Percentiles rank a stretch among this genome's conserved stretches.
phyloP scores from a whole-genome alignment of 2,329 filamentous ascomycete species.

The Coleophoma crateriformis region DNA sequence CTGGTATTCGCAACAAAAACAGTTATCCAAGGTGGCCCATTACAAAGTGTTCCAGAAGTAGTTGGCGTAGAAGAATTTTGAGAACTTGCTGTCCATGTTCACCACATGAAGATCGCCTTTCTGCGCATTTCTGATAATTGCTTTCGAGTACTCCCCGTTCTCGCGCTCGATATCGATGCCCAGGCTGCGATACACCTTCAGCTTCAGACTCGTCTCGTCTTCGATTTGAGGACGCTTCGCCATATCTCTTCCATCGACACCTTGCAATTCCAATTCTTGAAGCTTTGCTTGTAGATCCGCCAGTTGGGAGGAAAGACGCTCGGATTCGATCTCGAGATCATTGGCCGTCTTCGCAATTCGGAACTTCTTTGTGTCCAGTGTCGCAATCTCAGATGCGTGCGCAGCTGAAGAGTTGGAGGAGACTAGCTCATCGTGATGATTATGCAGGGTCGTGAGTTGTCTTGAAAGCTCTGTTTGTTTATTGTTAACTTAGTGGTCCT shows the following conservation, averaged over 20 bases:
- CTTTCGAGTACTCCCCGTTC: conserved; percentile 78
- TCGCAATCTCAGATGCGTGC: conserved; percentile 79
- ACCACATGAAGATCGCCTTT: conserved; percentile 94
- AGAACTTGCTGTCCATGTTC: conserved; percentile 90
- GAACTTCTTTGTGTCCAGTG: conserved; percentile 90
- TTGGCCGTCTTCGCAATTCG: conserved; percentile 85
- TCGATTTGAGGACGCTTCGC: conserved; percentile 42
- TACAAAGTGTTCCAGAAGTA: conserved; percentile 92
- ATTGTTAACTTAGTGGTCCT: conserved; percentile 2
- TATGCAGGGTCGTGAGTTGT: conserved; percentile 66
- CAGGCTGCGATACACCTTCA: conserved; percentile 86
- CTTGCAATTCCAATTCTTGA: conserved; percentile 80
- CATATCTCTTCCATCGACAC: conserved; percentile 63
- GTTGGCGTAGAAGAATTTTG: conserved; percentile 86
- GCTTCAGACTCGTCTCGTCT: conserved; percentile 64
- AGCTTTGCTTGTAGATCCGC: conserved; percentile 70
- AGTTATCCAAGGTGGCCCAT: conserved; percentile 13
- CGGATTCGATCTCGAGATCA: conserved; percentile 90
- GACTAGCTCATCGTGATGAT: conserved; percentile 73
- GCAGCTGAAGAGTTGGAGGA: conserved; percentile 68
- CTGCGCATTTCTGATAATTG: conserved; percentile 75
- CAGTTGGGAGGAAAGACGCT: conserved; percentile 76
- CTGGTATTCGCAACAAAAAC: conserved; percentile 6
- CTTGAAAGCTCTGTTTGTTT: conserved; percentile 56
- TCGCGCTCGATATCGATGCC: conserved; percentile 81